Evolutionary conservation across 2,329 filamentous ascomycete species (phyloP).

Genomic region (Emericellopsis atlantica): DNA sequence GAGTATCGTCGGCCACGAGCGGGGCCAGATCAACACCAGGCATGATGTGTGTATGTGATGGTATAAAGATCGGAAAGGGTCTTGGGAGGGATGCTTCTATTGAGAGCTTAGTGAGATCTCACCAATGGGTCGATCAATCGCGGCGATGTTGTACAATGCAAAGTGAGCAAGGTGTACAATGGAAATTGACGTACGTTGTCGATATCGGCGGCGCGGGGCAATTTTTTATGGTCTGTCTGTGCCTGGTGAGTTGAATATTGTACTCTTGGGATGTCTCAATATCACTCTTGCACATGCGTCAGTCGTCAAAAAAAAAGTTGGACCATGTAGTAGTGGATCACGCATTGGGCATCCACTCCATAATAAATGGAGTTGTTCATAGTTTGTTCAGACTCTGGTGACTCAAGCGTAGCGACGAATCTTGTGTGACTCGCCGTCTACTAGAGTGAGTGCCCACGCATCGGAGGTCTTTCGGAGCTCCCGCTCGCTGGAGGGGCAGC

Average conservation of each 20-base stretch:
- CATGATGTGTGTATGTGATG: slow-evolving; percentile 10
- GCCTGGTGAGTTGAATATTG: too few species aligned
- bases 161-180: neutral
- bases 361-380: neutral
- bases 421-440: too few species aligned
- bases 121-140: too few species aligned
- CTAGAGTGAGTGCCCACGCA: too few species aligned
- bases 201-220: slow-evolving; percentile 5
- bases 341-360: neutral
- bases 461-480: too few species aligned
- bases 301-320: neutral
- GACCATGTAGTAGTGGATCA: neutral
- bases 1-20: slow-evolving; percentile 21
- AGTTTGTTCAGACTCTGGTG: neutral
- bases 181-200: neutral
- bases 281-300: too few species aligned
- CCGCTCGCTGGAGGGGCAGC: too few species aligned
- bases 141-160: neutral
- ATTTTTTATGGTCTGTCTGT: neutral
- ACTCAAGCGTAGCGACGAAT: neutral
- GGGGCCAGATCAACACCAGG: slow-evolving; percentile 19
- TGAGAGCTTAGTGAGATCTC: too few species aligned
- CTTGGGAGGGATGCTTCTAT: too few species aligned
- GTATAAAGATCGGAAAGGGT: too few species aligned
- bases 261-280: too few species aligned